These are phyloP conservation scores for Aspergillus vadensis DNA, from an alignment of 2,329 filamentous ascomycete genomes.

Conservation along the genomic window DNA sequence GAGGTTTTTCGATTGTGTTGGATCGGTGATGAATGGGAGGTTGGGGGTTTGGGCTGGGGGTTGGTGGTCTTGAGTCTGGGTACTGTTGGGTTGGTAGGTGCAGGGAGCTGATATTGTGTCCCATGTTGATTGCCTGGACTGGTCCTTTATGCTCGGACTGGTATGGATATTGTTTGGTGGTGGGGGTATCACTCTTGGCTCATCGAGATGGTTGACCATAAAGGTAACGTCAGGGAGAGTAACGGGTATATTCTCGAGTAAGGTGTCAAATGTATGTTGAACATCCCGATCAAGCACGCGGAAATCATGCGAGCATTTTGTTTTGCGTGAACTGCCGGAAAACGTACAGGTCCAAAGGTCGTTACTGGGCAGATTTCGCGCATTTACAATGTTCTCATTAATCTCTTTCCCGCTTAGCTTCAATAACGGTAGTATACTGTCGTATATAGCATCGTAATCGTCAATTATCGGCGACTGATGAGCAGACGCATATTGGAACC, in stretches of 20 bases:
- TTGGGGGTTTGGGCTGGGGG: not conserved
- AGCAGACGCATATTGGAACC: constrained; percentile 13
- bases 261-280: constrained; percentile 2
- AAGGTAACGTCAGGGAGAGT: constrained; percentile 13
- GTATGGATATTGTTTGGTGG: not conserved
- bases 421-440: constrained; percentile 9
- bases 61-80: not conserved
- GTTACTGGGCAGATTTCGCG: not conserved
- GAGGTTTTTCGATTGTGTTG: not conserved
- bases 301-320: constrained; percentile 7
- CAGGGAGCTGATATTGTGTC: constrained; percentile 12
- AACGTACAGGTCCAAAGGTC: constrained; percentile 17
- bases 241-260: constrained; percentile 1
- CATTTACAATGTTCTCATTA: not conserved
- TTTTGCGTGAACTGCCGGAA: not conserved
- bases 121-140: constrained; percentile 5
- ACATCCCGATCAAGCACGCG: constrained; percentile 12
- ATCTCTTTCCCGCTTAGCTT: constrained; percentile 9
- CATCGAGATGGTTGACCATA: constrained; percentile 19
- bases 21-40: constrained; percentile 16
- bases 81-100: not conserved
- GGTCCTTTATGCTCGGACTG: not conserved
- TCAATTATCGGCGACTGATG: constrained; percentile 17
- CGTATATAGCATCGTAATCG: constrained; percentile 11
- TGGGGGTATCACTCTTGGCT: constrained; percentile 13